Base-by-base conservation (phyloP, 306 rosid genomes). In the Lathyrus aphaca region DNA sequence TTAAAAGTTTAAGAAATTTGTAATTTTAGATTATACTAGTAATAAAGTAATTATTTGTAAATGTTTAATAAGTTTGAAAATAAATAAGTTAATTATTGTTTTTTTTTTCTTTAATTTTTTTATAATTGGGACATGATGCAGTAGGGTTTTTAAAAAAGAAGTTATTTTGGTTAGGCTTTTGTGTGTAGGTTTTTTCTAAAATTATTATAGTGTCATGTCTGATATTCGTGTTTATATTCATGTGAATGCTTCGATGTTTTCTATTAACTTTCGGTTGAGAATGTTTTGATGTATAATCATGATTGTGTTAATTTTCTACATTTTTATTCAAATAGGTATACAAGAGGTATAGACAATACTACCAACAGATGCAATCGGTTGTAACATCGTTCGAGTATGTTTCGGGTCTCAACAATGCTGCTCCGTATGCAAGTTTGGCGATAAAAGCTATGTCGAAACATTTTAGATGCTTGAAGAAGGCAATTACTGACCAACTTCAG, bases 351-450 rank as follows among this genome's bases (percentile, higher is more conserved):
- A 82, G 84, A 81, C 98, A 90, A 69, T 92, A 88, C 80, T 88
- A 80, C 79, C 96, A 88, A 60, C 98, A 92, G 69, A 88, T 90
- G 81, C 90, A 85, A 11, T 84, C 86, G 0, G 90, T 88, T 0
- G 85, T 85, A 44, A 82, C 86, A 7, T 88, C 98, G 1, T 92
- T 92, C 16, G 98, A 90, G 84, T 89, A 80, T 66, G 96, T 90
- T 45, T 82, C 96, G 0, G 96, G 96, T 21, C 96, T 89, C 10
- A 83, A 86, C 40, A 86, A 89, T 60, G 91, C 96, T 1, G 87
- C 96, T 6, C 98, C 96, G 0, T 90, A 82, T 78, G 96, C 96
- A 6, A 78, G 87, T 82, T 82, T 88, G 78, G 96, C 98, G 4
- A 71, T 87, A 50, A 92, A 92, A 74, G 72, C 96, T 15, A 88